Evolutionary conservation across 495 filamentous ascomycete species (phyloP).

Genomic region (Aspergillus bridgeri): DNA sequence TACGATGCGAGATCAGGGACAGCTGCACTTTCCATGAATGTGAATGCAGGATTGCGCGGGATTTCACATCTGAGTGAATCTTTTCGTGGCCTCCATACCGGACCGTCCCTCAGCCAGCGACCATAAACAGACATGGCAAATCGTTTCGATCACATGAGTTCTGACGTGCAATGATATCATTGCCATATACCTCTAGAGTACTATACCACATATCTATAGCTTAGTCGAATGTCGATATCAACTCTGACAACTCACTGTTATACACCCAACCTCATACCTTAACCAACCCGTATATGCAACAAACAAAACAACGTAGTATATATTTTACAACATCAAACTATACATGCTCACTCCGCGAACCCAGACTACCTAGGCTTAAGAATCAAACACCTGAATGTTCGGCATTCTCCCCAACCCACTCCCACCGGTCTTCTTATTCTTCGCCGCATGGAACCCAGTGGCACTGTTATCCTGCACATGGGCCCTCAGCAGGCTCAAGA

Average conservation of each 20-base stretch:
- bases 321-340: conserved; percentile 2
- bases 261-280: conserved; percentile 1
- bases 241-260: not conserved
- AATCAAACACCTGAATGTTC: conserved; percentile 49
- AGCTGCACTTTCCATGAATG: too few species aligned
- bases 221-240: too few species aligned
- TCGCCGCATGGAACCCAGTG: conserved; percentile 47
- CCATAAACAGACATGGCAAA: too few species aligned
- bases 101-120: too few species aligned
- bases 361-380: conserved; percentile 3
- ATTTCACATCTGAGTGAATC: too few species aligned
- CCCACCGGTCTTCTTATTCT: conserved; percentile 45
- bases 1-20: too few species aligned
- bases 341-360: not conserved
- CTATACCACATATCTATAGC: not conserved
- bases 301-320: not conserved
- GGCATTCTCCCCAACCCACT: conserved; percentile 51
- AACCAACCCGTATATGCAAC: not conserved
- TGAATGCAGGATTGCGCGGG: too few species aligned
- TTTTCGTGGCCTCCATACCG: too few species aligned
- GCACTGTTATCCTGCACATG: conserved; percentile 69
- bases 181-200: too few species aligned
- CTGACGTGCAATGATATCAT: not conserved
- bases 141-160: too few species aligned
- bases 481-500: conserved; percentile 68